Base-by-base conservation (phyloP, 352 stramenopile species). In the Phytophthora pini region DNA sequence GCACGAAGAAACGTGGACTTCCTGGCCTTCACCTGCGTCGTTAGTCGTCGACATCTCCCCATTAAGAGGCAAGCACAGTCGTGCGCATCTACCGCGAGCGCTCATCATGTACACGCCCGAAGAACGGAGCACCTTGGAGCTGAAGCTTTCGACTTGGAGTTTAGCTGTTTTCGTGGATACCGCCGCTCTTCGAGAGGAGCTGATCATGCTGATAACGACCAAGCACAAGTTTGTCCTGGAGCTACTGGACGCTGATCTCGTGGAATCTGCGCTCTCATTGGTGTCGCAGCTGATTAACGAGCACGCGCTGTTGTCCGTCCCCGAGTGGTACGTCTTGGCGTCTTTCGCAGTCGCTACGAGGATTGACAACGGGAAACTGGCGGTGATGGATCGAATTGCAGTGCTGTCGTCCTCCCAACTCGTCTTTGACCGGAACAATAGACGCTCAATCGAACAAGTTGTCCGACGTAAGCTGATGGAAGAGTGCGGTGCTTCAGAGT, bases 231-330 rank as follows among this genome's bases (percentile, higher is more conserved):
- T 91, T 51, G 65, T 79, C 0, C 27, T 89, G 17, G 68, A 89
- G 24, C 36, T 89, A 5, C 41, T 79, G 1, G 46, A 75, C 2
- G 12, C 70, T 0, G 38, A 48, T 0, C 49, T 79, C 5, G 79
- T 74, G 3, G 76, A 86, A 15, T 8, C 31, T 3, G 61, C 80
- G 3, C 43, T 88, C 2, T 34, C 59, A 2, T 53, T 88, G 0
- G 64, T 88, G 3, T 89, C 82, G 2, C 64, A 75, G 7, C 26
- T 86, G 8, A 79, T 91, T 38, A 84, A 80, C 39, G 71, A 88
- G 29, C 72, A 89, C 44, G 72, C 78, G 12, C 34, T 88, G 39
- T 55, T 89, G 1, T 77, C 68, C 0, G 60, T 82, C 0, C 82
- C 82, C 0, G 61, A 83, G 34, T 89, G 82, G 82, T 77, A 81